Evolutionary conservation across 1,284 basidiomycete species (phyloP).

Genomic region (Blastosporella zonata): DNA sequence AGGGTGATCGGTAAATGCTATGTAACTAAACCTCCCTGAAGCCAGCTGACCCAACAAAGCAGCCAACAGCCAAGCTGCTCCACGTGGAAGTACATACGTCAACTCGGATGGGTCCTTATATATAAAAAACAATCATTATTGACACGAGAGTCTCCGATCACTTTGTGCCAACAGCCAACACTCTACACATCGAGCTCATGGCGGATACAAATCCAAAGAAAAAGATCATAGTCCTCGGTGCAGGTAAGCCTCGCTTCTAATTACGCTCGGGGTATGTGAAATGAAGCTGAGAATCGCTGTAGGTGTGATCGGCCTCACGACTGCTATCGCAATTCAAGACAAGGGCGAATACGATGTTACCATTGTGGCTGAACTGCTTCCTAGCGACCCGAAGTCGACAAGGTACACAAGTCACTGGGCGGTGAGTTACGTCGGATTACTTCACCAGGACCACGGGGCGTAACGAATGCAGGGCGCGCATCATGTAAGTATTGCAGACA

Average conservation of each 20-base stretch:
- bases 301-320: constrained; percentile 64
- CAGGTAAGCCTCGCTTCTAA: constrained; percentile 15
- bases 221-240: constrained; percentile 23
- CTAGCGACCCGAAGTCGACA: constrained; percentile 63
- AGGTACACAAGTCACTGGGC: constrained; percentile 78
- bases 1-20: too few relatives aligned
- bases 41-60: neutral
- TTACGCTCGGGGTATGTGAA: too few relatives aligned
- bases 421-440: constrained; percentile 37
- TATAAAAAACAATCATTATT: neutral
- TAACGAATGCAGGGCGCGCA: constrained; percentile 51
- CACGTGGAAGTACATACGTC: neutral
- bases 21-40: neutral
- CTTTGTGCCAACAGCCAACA: neutral
- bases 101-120: neutral
- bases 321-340: constrained; percentile 64
- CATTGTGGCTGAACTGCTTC: constrained; percentile 64
- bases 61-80: neutral
- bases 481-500: constrained; percentile 54
- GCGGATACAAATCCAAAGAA: constrained; percentile 4
- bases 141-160: neutral
- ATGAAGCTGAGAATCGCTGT: neutral
- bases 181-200: neutral
- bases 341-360: constrained; percentile 54
- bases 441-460: neutral